Conservation (phyloP, 1,284 basidiomycete genomes). For the Sporisorium exsertum region DNA sequence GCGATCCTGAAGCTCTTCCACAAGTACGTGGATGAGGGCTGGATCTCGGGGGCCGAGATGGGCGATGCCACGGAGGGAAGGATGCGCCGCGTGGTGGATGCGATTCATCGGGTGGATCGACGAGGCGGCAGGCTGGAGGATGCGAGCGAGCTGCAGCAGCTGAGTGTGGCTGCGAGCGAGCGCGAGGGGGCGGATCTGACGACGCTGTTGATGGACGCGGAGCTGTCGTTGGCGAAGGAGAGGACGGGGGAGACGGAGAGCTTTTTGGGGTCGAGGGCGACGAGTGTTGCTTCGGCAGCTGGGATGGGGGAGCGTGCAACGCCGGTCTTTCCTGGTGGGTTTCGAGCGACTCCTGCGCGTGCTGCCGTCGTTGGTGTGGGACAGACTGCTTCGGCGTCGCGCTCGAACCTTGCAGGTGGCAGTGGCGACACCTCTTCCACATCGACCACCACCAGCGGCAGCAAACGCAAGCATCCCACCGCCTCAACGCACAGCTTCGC, state of each 20-base stretch:
- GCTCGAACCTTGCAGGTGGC: neutral
- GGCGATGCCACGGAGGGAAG: slow-evolving; percentile 26
- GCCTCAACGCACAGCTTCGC: neutral
- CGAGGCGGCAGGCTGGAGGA: slow-evolving; percentile 6
- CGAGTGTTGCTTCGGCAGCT: slow-evolving; percentile 10
- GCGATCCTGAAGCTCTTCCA: slow-evolving; percentile 64
- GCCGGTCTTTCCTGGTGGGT: slow-evolving; percentile 46
- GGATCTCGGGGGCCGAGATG: slow-evolving; percentile 29
- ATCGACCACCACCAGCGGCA: slow-evolving; percentile 7
- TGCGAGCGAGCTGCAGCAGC: slow-evolving; percentile 7
- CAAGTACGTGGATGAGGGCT: slow-evolving; percentile 63
- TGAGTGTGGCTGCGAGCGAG: neutral
- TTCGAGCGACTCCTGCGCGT: slow-evolving; percentile 24
- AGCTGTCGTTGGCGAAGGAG: slow-evolving; percentile 34
- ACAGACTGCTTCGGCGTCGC: slow-evolving; percentile 9
- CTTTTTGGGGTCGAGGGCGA: slow-evolving; percentile 26
- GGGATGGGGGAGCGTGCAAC: slow-evolving; percentile 25
- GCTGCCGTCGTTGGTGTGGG: neutral
- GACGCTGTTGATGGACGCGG: slow-evolving; percentile 42
- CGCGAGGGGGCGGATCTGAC: slow-evolving; percentile 24
- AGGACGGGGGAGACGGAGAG: slow-evolving; percentile 28
- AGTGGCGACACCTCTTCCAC: slow-evolving; percentile 8
- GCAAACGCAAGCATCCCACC: slow-evolving; percentile 11
- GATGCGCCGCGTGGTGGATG: slow-evolving; percentile 41
- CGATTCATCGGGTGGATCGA: slow-evolving; percentile 23